A percentile compares a stretch with the other conserved stretches of the same genome.
Evolutionary conservation across 352 stramenopile species (phyloP).

Genomic region (Globisporangium apiculatum): DNA sequence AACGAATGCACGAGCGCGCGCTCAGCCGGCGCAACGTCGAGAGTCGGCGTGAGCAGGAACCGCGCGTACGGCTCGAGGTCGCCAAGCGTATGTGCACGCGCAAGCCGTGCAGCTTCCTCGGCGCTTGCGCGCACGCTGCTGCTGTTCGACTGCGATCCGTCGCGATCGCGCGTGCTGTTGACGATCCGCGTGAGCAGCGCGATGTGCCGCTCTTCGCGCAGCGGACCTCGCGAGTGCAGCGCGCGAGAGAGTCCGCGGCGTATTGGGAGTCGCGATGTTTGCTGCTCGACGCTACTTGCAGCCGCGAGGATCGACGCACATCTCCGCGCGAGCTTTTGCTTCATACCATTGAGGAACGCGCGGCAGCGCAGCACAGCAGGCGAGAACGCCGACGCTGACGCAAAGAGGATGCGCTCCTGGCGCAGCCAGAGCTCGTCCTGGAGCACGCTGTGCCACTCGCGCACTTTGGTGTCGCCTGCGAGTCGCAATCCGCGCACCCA

Average conservation of each 20-base stretch:
- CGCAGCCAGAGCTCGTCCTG: constrained; percentile 55
- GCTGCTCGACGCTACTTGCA: not conserved
- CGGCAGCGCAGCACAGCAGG: constrained; percentile 33
- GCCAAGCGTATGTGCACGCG: constrained; percentile 14
- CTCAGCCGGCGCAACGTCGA: constrained; percentile 43
- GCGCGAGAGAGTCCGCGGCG: not conserved
- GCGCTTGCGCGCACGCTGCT: not conserved
- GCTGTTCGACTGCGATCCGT: not conserved
- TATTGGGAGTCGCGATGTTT: not conserved
- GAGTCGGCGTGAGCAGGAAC: constrained; percentile 35
- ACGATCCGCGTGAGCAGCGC: constrained; percentile 5
- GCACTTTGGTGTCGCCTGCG: constrained; percentile 25
- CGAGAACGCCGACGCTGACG: constrained; percentile 33
- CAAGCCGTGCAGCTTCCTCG: constrained; percentile 9
- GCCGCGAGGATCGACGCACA: constrained; percentile 15
- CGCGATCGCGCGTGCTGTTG: not conserved
- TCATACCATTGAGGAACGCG: constrained; percentile 59
- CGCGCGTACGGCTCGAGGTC: constrained; percentile 44
- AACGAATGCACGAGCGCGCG: constrained; percentile 42
- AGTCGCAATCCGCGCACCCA: constrained; percentile 25
- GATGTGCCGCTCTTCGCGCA: constrained; percentile 7
- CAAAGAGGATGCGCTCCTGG: constrained; percentile 43
- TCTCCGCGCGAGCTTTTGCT: constrained; percentile 21
- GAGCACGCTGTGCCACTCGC: constrained; percentile 51
- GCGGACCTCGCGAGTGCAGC: constrained; percentile 1